Base-by-base conservation (phyloP, 345 rosid species). In the Gossypium turneri region DNA sequence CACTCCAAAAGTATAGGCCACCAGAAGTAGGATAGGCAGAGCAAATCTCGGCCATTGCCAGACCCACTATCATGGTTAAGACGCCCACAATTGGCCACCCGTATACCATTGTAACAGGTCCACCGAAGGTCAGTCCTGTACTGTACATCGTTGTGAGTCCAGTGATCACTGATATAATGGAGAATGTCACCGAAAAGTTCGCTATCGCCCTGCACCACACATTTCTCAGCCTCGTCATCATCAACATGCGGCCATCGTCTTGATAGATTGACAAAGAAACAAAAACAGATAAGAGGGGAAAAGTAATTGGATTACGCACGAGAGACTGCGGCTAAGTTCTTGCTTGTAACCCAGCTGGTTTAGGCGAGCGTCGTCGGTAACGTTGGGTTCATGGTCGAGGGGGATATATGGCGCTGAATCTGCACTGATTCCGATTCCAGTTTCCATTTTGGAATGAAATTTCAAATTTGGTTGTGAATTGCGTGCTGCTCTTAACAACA, bases 1-100 rank as follows among this genome's bases (percentile, higher is more conserved):
- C 86, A 58, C 88, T 88, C 92, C 94, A 90, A 69, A 78, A 85
- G 71, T 87, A 80, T 12, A 88, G 90, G 5, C 90, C 90, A 34
- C 86, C 90, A 2, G 90, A 81, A 22, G 89, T 85, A 0, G 92
- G 92, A 64, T 79, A 85, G 6, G 87, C 89, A 1, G 89, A 88
- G 67, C 87, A 87, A 34, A 88, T 88, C 86, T 90, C 90, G 3
- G 92, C 90, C 90, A 88, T 82, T 0, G 88, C 80, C 11, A 77
- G 57, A 0, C 88, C 90, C 22, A 85, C 90, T 0, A 51, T n/a
- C 24, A 84, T 9, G 1, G 85, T 87, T 6, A 88, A 17, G 44
- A 63, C 2, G 4, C 92, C 88, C 55, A 86, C 88, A 0, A 81
- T 55, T 2, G 83, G 88, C 88, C 90, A 85, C 3, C 92, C 94